Conservation (phyloP, 176 grass and related monocot species). For the Zea luxurians region DNA sequence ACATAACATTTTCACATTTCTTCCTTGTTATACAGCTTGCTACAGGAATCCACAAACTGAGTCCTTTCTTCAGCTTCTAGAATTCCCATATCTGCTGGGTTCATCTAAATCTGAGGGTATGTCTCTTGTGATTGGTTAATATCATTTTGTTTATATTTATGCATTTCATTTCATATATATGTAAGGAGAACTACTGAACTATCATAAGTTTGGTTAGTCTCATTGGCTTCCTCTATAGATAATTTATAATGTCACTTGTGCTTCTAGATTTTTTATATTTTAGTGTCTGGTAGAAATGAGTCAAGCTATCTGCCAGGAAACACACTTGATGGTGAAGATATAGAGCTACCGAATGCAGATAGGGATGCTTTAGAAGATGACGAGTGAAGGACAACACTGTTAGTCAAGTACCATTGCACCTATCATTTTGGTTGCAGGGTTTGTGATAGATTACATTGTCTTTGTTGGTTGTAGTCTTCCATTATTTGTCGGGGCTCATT, state of each 20-base stretch:
- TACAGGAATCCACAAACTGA: constrained; percentile 81
- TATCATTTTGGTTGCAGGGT: constrained; percentile 3
- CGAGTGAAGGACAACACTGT: constrained; percentile 21
- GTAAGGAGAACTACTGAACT: constrained; percentile 4
- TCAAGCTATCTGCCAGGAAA: constrained; percentile 32
- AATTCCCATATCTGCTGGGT: constrained; percentile 78
- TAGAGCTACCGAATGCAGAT: constrained; percentile 57
- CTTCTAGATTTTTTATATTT: neutral
- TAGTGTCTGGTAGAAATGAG: constrained; percentile 18
- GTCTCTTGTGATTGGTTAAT: constrained; percentile 24
- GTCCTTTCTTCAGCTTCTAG: constrained; percentile 69
- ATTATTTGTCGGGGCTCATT: too few relatives aligned
- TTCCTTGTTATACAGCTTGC: constrained; percentile 52
- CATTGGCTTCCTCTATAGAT: neutral
- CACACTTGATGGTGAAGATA: constrained; percentile 30
- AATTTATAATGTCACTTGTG: neutral
- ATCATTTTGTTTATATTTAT: constrained; percentile 12
- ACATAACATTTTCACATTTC: constrained; percentile 11
- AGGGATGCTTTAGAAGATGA: constrained; percentile 44
- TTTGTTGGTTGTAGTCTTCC: neutral
- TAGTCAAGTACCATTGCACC: constrained; percentile 11
- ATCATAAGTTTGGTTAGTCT: neutral
- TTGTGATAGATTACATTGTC: constrained; percentile 8
- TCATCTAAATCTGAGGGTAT: constrained; percentile 53
- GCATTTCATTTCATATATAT: constrained; percentile 13